These are phyloP conservation scores for Apiospora aurea DNA, from an alignment of 2,329 filamentous ascomycete genomes.

Conservation along the genomic window DNA sequence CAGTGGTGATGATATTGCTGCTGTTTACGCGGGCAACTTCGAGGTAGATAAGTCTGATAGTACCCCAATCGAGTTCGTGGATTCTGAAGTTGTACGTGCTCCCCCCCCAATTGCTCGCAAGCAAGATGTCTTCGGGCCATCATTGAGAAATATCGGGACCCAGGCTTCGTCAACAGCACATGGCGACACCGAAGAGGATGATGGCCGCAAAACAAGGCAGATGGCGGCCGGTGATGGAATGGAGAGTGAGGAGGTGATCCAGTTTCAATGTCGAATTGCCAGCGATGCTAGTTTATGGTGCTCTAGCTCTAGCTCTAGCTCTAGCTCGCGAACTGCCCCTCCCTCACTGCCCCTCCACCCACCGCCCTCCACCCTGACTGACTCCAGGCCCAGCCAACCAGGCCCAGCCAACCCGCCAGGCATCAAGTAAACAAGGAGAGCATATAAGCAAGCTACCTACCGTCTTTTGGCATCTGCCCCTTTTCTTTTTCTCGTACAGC, in stretches of 20 bases:
- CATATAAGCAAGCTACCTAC: conserved; percentile 9
- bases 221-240: background rate
- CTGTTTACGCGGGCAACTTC: background rate
- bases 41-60: background rate
- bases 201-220: background rate
- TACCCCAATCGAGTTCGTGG: background rate
- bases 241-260: background rate
- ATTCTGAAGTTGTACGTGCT: background rate
- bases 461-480: conserved; percentile 11
- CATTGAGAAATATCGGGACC: background rate
- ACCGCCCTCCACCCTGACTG: too few species aligned
- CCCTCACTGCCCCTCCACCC: conserved; percentile 15
- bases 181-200: background rate
- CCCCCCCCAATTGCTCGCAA: background rate
- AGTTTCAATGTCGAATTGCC: background rate
- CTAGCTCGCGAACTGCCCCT: conserved; percentile 6
- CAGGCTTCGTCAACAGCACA: background rate
- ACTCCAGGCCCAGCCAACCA: too few species aligned
- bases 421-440: conserved; percentile 19
- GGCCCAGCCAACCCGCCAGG: background rate
- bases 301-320: background rate
- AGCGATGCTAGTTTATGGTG: background rate
- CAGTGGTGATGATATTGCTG: background rate
- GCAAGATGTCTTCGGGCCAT: background rate
- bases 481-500: background rate